Conservation (phyloP, 805 yeast species). For the Isabelozyma gotoi region DNA sequence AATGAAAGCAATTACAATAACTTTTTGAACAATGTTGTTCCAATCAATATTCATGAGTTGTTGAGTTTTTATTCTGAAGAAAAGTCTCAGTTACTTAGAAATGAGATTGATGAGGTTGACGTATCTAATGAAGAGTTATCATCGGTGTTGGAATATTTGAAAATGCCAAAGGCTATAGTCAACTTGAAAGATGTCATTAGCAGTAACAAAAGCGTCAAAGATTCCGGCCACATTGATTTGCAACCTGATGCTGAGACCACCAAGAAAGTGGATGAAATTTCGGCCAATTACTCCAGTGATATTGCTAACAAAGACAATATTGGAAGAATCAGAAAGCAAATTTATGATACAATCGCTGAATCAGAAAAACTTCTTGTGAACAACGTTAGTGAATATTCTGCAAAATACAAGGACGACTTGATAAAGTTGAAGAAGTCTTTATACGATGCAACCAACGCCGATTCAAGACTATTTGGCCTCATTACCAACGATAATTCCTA, state of each 20-base stretch:
- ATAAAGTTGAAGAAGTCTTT: conserved; percentile 58
- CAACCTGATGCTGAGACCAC: conserved; percentile 26
- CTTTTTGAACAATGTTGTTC: conserved; percentile 77
- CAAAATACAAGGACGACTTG: conserved; percentile 49
- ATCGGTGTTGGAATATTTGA: conserved; percentile 78
- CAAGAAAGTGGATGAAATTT: conserved; percentile 20
- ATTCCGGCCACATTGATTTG: conserved; percentile 20
- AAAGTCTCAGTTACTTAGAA: conserved; percentile 73
- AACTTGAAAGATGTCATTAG: conserved; percentile 47
- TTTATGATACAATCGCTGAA: conserved; percentile 31
- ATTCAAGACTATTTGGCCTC: conserved; percentile 49
- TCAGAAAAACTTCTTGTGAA: conserved; percentile 23
- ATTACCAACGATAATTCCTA: conserved; percentile 33
- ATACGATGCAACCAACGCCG: conserved; percentile 61
- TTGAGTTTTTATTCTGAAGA: conserved; percentile 88
- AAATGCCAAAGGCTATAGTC: conserved; percentile 65
- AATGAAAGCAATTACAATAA: conserved; percentile 44
- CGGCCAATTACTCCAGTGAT: conserved; percentile 29
- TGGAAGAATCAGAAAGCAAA: conserved; percentile 30
- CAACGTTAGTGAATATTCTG: conserved; percentile 1
- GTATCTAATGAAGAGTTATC: conserved; percentile 75
- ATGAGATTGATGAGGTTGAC: conserved; percentile 70
- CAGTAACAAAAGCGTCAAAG: conserved; percentile 5
- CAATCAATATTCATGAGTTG: conserved; percentile 83
- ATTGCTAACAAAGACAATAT: conserved; percentile 31